Base-by-base conservation (phyloP, 306 rosid species). In the Cucurbita argyrosperma region DNA sequence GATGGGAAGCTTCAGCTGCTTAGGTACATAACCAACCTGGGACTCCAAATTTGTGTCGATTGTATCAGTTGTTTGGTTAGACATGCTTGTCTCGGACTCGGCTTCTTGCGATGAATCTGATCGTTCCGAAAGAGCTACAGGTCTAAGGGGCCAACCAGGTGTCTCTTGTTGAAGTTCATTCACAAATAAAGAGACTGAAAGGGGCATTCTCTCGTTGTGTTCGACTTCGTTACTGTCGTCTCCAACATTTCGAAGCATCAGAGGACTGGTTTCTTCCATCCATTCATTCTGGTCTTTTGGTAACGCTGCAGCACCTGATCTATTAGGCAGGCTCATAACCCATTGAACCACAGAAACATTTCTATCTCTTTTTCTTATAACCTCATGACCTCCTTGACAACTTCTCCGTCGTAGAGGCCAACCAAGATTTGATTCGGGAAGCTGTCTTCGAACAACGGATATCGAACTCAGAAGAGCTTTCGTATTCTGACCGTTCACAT, bases 241-340 rank as follows among this genome's bases (percentile, higher is more conserved):
- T 43, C 7, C 53, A 42, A 40, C 43, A 37, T n/a, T 65, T n/a
- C 43, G 71, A 40, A 65, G 49, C 71, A 65, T 10, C 37, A 65
- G 5, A 43, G 37, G 35, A 19, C 37, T 65, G 35, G 37, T n/a
- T 65, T 18, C 71, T 65, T 65, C 71, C 45, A 77, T 47, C 53
- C 82, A 26, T 26, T 43, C 53, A 43, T 43, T 40, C 10, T 43
- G 53, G n/a, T 43, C 37, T 43, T 43, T 65, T 40, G 77, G 65
- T 50, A 65, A 63, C 73, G 76, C 75, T 56, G 80, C 80, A 69
- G 80, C 80, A 69, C 82, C 77, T 4, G 71, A 55, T n/a, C 94
- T 90, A 64, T 89, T 90, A 1, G 98, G 98, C 51, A 93, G 83
- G 80, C 71, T 85, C 96, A 93, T 84, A 5, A 79, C 96, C 98